Percentiles rank a stretch among this genome's conserved stretches.
These are phyloP conservation scores for Tylopilus sp. DNA, from an alignment of 768 basidiomycete species.

Conservation along the genomic window DNA sequence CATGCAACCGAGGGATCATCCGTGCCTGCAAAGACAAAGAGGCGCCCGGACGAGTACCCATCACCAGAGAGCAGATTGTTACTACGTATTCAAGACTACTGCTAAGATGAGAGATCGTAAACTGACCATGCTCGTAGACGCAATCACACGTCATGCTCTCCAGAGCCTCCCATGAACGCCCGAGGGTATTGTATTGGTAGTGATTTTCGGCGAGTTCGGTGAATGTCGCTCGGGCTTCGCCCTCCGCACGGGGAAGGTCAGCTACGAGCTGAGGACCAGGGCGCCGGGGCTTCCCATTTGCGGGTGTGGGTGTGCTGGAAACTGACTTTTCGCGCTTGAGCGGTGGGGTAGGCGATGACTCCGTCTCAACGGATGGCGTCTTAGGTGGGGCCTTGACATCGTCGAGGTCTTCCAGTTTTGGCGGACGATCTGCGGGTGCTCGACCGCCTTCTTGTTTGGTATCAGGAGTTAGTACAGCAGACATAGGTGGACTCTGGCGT, in stretches of 20 bases:
- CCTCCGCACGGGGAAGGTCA: conserved; percentile 73
- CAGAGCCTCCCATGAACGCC: conserved; percentile 81
- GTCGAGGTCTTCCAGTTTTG: conserved; percentile 21
- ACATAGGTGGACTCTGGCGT: conserved; percentile 28
- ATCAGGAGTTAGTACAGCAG: conserved; percentile 7
- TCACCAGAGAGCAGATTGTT: conserved; percentile 16
- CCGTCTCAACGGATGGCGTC: conserved; percentile 27
- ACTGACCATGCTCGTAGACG: conserved; percentile 76
- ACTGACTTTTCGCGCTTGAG: conserved; percentile 33
- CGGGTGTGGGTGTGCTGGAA: conserved; percentile 34
- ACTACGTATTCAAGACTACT: conserved; percentile 31
- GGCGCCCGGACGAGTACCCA: conserved; percentile 16
- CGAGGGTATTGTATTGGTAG: conserved; percentile 85
- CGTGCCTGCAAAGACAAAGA: conserved; percentile 41
- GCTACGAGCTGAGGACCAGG: conserved; percentile 67
- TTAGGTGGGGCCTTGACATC: conserved; percentile 26
- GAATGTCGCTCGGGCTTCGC: conserved; percentile 70
- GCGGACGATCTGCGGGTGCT: conserved; percentile 2
- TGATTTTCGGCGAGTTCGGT: conserved; percentile 70
- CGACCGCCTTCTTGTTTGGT: conserved; percentile 14
- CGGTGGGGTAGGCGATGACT: conserved; percentile 28
- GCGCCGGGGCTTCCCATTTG: conserved; percentile 35
- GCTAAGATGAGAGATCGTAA: conserved; percentile 10
- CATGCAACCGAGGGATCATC: conserved; percentile 70
- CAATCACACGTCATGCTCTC: conserved; percentile 98